A percentile compares a stretch with the other conserved stretches of the same genome.
Conservation (phyloP, 2,329 filamentous ascomycete species). For the Fusarium udum region DNA sequence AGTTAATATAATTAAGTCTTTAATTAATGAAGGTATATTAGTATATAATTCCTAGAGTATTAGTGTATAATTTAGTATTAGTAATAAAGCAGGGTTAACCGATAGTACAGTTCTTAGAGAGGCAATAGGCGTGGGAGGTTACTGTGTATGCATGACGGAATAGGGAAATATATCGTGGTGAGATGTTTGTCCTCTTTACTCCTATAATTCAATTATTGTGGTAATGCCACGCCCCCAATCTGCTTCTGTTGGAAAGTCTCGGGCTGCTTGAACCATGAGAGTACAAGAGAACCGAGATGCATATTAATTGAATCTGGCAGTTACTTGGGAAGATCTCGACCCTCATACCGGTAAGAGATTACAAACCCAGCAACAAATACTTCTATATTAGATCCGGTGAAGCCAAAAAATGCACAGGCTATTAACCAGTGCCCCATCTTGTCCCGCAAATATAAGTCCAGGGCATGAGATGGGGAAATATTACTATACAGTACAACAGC, state of each 20-base stretch:
- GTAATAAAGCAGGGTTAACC: background rate
- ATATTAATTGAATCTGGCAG: background rate
- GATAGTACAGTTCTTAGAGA: background rate
- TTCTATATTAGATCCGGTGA: background rate
- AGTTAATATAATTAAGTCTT: too few relatives aligned
- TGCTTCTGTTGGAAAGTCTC: background rate
- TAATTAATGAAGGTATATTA: too few relatives aligned
- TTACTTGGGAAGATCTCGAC: constrained; percentile 11
- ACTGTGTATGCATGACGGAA: background rate
- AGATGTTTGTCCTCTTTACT: background rate
- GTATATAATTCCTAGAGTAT: too few relatives aligned
- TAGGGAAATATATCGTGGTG: background rate
- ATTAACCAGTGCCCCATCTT: constrained; percentile 14
- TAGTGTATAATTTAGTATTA: too few relatives aligned
- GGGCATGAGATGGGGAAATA: constrained; percentile 19
- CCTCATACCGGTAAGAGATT: background rate
- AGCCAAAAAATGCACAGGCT: background rate
- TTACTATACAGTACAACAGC: background rate
- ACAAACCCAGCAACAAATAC: background rate
- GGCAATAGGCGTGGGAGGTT: constrained; percentile 12
- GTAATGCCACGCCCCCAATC: constrained; percentile 11
- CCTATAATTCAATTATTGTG: background rate
- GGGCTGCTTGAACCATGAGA: background rate
- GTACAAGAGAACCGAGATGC: constrained; percentile 1
- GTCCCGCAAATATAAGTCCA: constrained; percentile 19